phyloP scores from a whole-genome alignment of 495 filamentous ascomycete species.

The Hypoxylon rickii region DNA sequence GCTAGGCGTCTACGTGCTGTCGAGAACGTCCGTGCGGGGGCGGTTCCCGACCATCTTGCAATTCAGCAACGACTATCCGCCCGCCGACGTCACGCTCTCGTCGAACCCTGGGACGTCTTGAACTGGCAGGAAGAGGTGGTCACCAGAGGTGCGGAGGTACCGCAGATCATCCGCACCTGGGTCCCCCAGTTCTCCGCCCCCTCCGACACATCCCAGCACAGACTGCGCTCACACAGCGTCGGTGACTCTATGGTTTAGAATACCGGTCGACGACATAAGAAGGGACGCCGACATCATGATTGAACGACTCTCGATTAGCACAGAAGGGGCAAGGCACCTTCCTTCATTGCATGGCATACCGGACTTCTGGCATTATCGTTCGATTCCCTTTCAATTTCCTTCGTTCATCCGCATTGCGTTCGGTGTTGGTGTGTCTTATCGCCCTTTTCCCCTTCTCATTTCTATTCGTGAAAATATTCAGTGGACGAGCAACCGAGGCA shows the following conservation, averaged over 20 bases:
- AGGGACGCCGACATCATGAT: constrained; percentile 23
- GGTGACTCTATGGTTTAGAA: constrained; percentile 40
- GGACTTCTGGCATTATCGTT: constrained; percentile 17
- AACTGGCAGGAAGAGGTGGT: constrained; percentile 52
- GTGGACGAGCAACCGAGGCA: too few species aligned
- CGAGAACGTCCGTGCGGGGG: constrained; percentile 37
- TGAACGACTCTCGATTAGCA: constrained; percentile 15
- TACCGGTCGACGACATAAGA: constrained; percentile 4
- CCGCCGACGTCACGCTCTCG: constrained; percentile 31
- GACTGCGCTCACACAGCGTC: not conserved
- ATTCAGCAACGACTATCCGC: constrained; percentile 37
- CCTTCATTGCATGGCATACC: constrained; percentile 29
- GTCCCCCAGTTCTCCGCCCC: constrained; percentile 35
- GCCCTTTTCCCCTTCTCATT: constrained; percentile 1
- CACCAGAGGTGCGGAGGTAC: constrained; percentile 31
- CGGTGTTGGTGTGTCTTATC: constrained; percentile 39
- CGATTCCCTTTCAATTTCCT: constrained; percentile 10
- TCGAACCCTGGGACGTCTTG: constrained; percentile 42
- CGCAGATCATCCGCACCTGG: constrained; percentile 40
- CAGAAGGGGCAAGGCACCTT: constrained; percentile 12
- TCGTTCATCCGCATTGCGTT: constrained; percentile 40
- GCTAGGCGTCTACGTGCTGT: constrained; percentile 44
- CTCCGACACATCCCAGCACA: constrained; percentile 17
- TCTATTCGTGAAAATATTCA: constrained; percentile 36
- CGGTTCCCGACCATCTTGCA: constrained; percentile 29